Evolutionary conservation across 2,329 filamentous ascomycete genomes (phyloP).

Genomic region (Hymenoscyphus linearis): DNA sequence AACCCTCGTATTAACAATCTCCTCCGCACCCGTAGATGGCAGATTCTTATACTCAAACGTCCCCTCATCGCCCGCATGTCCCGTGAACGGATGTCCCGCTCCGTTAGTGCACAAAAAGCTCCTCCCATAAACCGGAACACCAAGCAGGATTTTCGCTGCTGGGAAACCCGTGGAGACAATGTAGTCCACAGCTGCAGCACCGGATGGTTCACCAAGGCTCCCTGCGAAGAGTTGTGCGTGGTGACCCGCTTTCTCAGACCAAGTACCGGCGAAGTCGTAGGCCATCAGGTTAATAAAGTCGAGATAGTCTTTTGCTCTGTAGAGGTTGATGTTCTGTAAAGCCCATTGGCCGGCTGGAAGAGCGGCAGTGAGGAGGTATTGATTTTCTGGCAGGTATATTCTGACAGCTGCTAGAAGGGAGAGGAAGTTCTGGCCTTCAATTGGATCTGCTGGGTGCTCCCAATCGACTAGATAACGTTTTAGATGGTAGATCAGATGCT

Average conservation of each 20-base stretch:
- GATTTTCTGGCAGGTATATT: constrained; percentile 59
- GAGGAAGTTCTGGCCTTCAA: constrained; percentile 67
- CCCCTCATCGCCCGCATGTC: constrained; percentile 56
- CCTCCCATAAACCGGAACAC: constrained; percentile 70
- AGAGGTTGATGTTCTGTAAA: constrained; percentile 64
- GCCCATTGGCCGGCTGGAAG: constrained; percentile 63
- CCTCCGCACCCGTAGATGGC: constrained; percentile 55
- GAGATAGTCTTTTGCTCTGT: constrained; percentile 56
- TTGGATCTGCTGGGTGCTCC: constrained; percentile 64
- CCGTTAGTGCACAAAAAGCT: constrained; percentile 64
- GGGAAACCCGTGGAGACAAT: constrained; percentile 62
- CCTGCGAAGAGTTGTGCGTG: constrained; percentile 69
- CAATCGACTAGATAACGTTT: constrained; percentile 59
- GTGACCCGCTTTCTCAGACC: constrained; percentile 63
- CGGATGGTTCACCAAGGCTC: constrained; percentile 53
- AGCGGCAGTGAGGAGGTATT: constrained; percentile 66
- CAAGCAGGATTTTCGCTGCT: constrained; percentile 66
- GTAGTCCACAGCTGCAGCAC: constrained; percentile 61
- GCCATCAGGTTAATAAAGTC: constrained; percentile 76
- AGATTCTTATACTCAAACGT: constrained; percentile 71
- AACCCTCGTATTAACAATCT: constrained; percentile 60
- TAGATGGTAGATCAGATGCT: not conserved
- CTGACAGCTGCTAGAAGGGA: constrained; percentile 62
- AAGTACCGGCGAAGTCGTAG: constrained; percentile 73
- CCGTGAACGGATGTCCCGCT: constrained; percentile 56